These are phyloP conservation scores for Tephrocybe sp. DNA, from an alignment of 768 basidiomycete species.

Conservation along the genomic window DNA sequence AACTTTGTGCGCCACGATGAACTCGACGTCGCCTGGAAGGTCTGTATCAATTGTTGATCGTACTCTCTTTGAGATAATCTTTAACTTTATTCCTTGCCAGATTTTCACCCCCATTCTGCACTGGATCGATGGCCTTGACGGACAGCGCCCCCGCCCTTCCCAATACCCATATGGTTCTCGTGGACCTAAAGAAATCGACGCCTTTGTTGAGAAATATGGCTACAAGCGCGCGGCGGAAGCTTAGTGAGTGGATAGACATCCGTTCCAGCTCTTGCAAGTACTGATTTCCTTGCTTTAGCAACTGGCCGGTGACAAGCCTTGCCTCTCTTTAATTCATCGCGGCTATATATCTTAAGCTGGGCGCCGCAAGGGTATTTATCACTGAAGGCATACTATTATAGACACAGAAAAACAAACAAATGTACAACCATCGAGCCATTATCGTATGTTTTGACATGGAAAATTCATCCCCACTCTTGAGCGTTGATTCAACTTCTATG, in stretches of 20 bases:
- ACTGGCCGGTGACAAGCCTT: constrained; percentile 74
- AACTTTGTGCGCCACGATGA: constrained; percentile 99
- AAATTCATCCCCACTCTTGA: not conserved
- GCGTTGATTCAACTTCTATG: too few relatives aligned
- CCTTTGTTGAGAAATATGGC: constrained; percentile 74
- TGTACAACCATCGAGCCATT: constrained; percentile 12
- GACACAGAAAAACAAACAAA: constrained; percentile 6
- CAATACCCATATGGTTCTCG: constrained; percentile 93
- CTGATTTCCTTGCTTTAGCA: constrained; percentile 36
- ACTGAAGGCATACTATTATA: constrained; percentile 4
- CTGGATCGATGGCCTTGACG: constrained; percentile 87
- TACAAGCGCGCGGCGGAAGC: constrained; percentile 65
- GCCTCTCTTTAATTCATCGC: constrained; percentile 48
- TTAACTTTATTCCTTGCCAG: constrained; percentile 37
- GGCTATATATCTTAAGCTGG: too few relatives aligned
- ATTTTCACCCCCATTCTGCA: constrained; percentile 94
- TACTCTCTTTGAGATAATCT: not conserved
- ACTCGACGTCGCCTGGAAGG: constrained; percentile 97
- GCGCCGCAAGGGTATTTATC: constrained; percentile 2
- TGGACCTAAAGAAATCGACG: constrained; percentile 84
- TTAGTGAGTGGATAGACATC: constrained; percentile 60
- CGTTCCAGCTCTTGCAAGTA: not conserved
- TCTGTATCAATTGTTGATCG: constrained; percentile 29
- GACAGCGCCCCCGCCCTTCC: constrained; percentile 66
- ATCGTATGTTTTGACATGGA: constrained; percentile 9